These are phyloP conservation scores for Pseudoperonospora humuli DNA, from an alignment of 352 stramenopile genomes.

Conservation along the genomic window DNA sequence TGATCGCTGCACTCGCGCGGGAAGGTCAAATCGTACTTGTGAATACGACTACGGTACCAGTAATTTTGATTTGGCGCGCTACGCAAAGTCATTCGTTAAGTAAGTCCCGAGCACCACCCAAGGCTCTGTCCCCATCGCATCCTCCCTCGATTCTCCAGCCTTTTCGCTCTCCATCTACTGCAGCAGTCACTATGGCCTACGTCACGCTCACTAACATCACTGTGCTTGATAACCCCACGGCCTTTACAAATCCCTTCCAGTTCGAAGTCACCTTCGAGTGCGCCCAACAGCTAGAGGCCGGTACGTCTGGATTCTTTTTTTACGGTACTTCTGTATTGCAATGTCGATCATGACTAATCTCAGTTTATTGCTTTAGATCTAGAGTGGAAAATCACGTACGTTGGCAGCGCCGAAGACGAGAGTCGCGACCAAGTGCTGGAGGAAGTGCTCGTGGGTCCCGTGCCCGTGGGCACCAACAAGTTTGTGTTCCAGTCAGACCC, in stretches of 20 bases:
- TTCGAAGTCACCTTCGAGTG: constrained; percentile 99
- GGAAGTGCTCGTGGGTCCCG: constrained; percentile 96
- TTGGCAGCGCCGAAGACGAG: constrained; percentile 94
- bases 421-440: constrained; percentile 96
- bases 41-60: too few relatives aligned
- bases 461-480: constrained; percentile 97
- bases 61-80: too few relatives aligned
- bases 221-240: constrained; percentile 97
- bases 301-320: constrained; percentile 25
- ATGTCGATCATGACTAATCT: not conserved
- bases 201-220: constrained; percentile 90
- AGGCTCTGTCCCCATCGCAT: not conserved
- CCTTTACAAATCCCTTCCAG: constrained; percentile 97
- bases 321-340: not conserved
- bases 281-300: constrained; percentile 92
- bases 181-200: constrained; percentile 56
- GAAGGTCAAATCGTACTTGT: too few relatives aligned
- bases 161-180: not conserved
- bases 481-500: constrained; percentile 97
- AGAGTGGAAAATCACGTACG: constrained; percentile 99
- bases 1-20: too few relatives aligned
- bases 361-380: constrained; percentile 73
- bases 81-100: too few relatives aligned
- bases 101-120: constrained; percentile 1
- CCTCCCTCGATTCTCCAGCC: constrained; percentile 1